Evolutionary conservation across 2,329 filamentous ascomycete genomes (phyloP).

Genomic region (Colletotrichum karsti): DNA sequence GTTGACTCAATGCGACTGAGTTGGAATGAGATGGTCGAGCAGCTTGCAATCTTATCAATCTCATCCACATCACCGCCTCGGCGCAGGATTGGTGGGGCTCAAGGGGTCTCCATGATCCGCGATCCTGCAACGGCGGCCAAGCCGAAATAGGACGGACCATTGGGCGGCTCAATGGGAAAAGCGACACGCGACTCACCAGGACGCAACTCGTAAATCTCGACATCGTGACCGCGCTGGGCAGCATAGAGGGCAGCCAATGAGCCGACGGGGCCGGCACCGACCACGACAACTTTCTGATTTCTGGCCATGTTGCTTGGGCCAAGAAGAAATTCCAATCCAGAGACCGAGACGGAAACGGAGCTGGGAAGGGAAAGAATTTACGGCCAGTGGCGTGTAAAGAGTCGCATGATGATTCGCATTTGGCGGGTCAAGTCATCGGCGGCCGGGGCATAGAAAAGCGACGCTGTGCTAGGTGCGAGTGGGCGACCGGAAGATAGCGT

Average conservation of each 20-base stretch:
- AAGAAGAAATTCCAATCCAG: not conserved
- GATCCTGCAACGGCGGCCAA: not conserved
- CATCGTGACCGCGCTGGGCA: conserved; percentile 84
- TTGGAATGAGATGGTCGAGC: not conserved
- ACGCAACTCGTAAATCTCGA: conserved; percentile 93
- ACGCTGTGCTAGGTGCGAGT: not conserved
- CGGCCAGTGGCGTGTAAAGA: conserved; percentile 11
- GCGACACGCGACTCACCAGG: conserved; percentile 68
- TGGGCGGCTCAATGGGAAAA: not conserved
- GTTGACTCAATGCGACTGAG: not conserved
- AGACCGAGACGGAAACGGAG: not conserved
- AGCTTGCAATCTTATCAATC: conserved; percentile 5
- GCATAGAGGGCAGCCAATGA: conserved; percentile 93
- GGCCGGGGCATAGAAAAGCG: not conserved
- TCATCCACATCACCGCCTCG: not conserved
- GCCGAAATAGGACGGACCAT: not conserved
- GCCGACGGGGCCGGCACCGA: conserved; percentile 94
- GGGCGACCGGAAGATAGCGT: conserved; percentile 4
- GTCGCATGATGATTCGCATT: conserved; percentile 16
- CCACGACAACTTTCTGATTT: conserved; percentile 77
- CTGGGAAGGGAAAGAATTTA: not conserved
- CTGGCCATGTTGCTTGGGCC: conserved; percentile 38
- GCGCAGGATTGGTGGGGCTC: conserved; percentile 11
- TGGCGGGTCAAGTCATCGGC: conserved; percentile 16
- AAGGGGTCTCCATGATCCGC: not conserved